Evolutionary conservation across 2,329 filamentous ascomycete genomes (phyloP).

Genomic region (Fusarium sp.): DNA sequence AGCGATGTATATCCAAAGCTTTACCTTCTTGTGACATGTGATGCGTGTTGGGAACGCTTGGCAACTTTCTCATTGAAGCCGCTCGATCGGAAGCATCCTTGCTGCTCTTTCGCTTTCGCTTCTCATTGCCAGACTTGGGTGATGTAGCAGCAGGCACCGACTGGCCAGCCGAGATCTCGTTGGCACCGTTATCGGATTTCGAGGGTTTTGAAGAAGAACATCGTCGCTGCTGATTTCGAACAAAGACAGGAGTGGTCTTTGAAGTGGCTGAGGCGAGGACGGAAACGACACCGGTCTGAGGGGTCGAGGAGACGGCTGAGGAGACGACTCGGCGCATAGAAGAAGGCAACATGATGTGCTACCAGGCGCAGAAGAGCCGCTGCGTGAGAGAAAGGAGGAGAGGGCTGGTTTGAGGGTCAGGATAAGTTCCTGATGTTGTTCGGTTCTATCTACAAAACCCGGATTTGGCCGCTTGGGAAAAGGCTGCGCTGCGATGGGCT

Average conservation of each 20-base stretch:
- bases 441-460: constrained; percentile 47
- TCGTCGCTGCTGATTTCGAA: constrained; percentile 59
- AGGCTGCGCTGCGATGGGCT: constrained; percentile 42
- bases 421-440: constrained; percentile 46
- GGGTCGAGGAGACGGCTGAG: constrained; percentile 55
- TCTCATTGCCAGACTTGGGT: constrained; percentile 57
- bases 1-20: constrained; percentile 19
- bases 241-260: constrained; percentile 50
- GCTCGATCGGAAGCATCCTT: constrained; percentile 59
- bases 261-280: constrained; percentile 52
- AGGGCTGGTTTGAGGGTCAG: constrained; percentile 36
- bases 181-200: constrained; percentile 64
- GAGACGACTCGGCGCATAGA: constrained; percentile 64
- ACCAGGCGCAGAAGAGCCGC: constrained; percentile 36
- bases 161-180: constrained; percentile 58
- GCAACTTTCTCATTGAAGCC: constrained; percentile 64
- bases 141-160: constrained; percentile 57
- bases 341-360: constrained; percentile 59
- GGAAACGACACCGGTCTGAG: constrained; percentile 54
- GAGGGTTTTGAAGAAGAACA: constrained; percentile 71
- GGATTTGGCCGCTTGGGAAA: constrained; percentile 50
- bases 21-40: constrained; percentile 74
- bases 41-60: constrained; percentile 77
- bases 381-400: constrained; percentile 25
- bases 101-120: constrained; percentile 64